A percentile compares a stretch with the other conserved stretches of the same genome.
Conservation (phyloP, 1,284 basidiomycete genomes). For the Pseudozyma flocculosa region DNA sequence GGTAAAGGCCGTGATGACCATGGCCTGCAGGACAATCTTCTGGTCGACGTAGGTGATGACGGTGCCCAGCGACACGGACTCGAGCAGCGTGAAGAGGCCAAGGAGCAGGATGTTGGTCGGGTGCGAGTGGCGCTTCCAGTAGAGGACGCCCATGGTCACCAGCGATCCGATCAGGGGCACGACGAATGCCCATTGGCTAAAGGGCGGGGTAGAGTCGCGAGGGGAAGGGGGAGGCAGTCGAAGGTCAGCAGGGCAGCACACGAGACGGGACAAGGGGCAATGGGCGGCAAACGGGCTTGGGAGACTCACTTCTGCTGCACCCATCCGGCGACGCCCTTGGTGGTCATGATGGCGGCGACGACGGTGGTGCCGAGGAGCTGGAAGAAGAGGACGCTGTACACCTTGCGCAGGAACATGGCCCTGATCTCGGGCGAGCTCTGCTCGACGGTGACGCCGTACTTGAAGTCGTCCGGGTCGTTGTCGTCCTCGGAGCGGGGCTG, state of each 20-base stretch:
- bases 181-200: constrained; percentile 45
- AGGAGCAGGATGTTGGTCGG: constrained; percentile 78
- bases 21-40: constrained; percentile 76
- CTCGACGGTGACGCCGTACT: constrained; percentile 54
- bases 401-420: constrained; percentile 51
- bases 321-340: constrained; percentile 33
- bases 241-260: background rate
- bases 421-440: constrained; percentile 53
- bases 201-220: background rate
- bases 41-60: constrained; percentile 75
- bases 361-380: constrained; percentile 52
- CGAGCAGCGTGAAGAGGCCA: constrained; percentile 60
- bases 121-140: constrained; percentile 82
- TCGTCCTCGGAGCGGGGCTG: constrained; percentile 30
- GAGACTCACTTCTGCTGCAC: constrained; percentile 38
- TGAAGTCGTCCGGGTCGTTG: constrained; percentile 54
- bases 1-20: constrained; percentile 81
- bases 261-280: too few relatives aligned
- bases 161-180: constrained; percentile 73
- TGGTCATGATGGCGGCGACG: constrained; percentile 42
- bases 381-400: constrained; percentile 47
- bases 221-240: background rate
- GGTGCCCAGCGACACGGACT: constrained; percentile 66
- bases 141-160: constrained; percentile 73
- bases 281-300: too few relatives aligned